phyloP scores from a whole-genome alignment of 108 stramenopile species.

The Pinguiococcus pyrenoidosus region DNA sequence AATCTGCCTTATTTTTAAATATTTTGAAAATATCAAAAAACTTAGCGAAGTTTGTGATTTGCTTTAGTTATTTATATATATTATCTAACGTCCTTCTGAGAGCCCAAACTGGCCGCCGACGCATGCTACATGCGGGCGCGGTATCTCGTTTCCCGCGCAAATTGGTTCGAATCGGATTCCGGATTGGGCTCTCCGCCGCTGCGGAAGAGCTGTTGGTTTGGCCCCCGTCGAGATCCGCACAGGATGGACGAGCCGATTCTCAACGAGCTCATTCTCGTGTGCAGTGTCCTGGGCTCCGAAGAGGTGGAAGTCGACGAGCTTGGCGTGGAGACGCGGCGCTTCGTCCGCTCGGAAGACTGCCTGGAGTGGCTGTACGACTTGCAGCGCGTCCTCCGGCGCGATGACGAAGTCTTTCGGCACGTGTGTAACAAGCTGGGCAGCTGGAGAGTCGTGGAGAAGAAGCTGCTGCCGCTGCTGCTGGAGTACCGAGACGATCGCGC shows the following conservation, averaged over 20 bases:
- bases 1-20: too few relatives aligned
- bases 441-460: constrained; percentile 63
- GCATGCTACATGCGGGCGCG: too few relatives aligned
- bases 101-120: too few relatives aligned
- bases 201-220: too few relatives aligned
- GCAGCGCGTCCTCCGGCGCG: constrained; percentile 63
- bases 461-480: constrained; percentile 57
- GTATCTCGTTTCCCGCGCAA: too few relatives aligned
- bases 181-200: too few relatives aligned
- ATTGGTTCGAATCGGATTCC: too few relatives aligned
- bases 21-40: too few relatives aligned
- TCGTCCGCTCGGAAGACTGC: constrained; percentile 65
- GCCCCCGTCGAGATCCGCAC: too few relatives aligned
- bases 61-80: too few relatives aligned
- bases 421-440: constrained; percentile 56
- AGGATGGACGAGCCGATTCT: constrained; percentile 52
- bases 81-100: too few relatives aligned
- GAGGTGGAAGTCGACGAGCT: constrained; percentile 13
- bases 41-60: too few relatives aligned
- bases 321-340: constrained; percentile 7
- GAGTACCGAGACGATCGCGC: constrained; percentile 60
- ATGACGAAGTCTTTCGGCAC: constrained; percentile 60
- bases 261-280: constrained; percentile 64
- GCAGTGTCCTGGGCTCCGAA: constrained; percentile 62
- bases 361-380: constrained; percentile 70